phyloP scores from a whole-genome alignment of 2,329 filamentous ascomycete species.

The Microsporum canis region DNA sequence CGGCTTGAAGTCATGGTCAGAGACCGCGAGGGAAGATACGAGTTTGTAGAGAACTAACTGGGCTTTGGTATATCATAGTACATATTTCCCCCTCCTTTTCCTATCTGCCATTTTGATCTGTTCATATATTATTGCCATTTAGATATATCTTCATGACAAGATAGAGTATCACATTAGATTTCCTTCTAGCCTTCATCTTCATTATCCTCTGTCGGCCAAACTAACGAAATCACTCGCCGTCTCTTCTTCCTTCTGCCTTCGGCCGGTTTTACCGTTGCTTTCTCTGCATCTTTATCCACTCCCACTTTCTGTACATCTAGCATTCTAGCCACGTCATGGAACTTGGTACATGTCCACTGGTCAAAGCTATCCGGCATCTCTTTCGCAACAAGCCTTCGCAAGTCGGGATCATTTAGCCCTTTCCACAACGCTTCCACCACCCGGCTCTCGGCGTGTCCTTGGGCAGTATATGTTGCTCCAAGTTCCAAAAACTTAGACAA shows the following conservation, averaged over 20 bases:
- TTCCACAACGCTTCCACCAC: slow-evolving; percentile 24
- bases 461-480: slow-evolving; percentile 15
- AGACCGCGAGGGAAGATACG: slow-evolving; percentile 65
- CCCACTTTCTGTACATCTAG: not conserved
- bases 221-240: slow-evolving; percentile 22
- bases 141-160: not conserved
- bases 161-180: not conserved
- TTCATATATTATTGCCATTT: not conserved
- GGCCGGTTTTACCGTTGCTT: not conserved
- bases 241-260: slow-evolving; percentile 13
- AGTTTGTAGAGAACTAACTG: slow-evolving; percentile 52
- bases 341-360: slow-evolving; percentile 22
- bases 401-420: slow-evolving; percentile 19
- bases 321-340: not conserved
- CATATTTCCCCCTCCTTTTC: not conserved
- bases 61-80: no score
- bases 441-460: slow-evolving; percentile 13
- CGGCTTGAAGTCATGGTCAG: slow-evolving; percentile 72
- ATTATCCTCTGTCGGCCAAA: slow-evolving; percentile 21
- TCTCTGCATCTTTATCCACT: not conserved
- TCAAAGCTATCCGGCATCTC: slow-evolving; percentile 7
- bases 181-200: slow-evolving; percentile 6
- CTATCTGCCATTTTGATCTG: not conserved
- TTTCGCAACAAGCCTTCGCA: slow-evolving; percentile 12
- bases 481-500: slow-evolving; percentile 21